phyloP scores from a whole-genome alignment of 1,284 basidiomycete genomes.

The Moesziomyces parantarcticus region DNA sequence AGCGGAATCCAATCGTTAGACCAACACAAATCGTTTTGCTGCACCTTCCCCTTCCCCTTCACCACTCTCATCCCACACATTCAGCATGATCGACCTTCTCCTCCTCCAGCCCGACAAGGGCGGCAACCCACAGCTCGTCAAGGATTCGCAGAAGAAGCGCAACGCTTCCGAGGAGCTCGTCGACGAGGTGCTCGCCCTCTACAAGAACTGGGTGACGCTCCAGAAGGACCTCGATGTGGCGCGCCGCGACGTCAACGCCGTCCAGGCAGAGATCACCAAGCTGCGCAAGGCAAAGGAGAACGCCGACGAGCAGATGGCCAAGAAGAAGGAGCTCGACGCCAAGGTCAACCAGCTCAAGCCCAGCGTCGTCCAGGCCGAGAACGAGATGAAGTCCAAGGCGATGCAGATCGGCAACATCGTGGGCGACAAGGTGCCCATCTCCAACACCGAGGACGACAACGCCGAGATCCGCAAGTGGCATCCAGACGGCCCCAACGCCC shows the following conservation, averaged over 20 bases:
- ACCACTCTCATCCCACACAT: not conserved
- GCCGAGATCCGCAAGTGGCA: conserved; percentile 83
- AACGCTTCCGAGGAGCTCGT: conserved; percentile 89
- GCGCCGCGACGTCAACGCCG: conserved; percentile 84
- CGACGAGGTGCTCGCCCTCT: conserved; percentile 91
- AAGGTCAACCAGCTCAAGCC: conserved; percentile 79
- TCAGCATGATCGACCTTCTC: conserved; percentile 51
- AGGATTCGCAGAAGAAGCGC: conserved; percentile 91
- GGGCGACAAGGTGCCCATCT: conserved; percentile 84
- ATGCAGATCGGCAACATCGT: conserved; percentile 91
- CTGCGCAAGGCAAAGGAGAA: conserved; percentile 95
- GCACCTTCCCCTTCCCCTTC: not conserved
- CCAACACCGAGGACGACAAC: conserved; percentile 95
- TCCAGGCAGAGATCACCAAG: conserved; percentile 91
- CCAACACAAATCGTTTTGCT: conserved; percentile 13
- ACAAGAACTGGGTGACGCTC: conserved; percentile 88
- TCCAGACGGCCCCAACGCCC: conserved; percentile 79
- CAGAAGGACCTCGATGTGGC: conserved; percentile 84
- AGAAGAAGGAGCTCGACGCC: conserved; percentile 81
- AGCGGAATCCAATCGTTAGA: not conserved
- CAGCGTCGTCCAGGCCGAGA: conserved; percentile 75
- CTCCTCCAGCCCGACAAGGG: conserved; percentile 72
- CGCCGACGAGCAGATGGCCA: conserved; percentile 83
- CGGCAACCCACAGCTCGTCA: conserved; percentile 90
- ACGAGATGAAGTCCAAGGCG: conserved; percentile 82